phyloP scores from a whole-genome alignment of 2,329 filamentous ascomycete species.

The Aspergillus hiratsukae region DNA sequence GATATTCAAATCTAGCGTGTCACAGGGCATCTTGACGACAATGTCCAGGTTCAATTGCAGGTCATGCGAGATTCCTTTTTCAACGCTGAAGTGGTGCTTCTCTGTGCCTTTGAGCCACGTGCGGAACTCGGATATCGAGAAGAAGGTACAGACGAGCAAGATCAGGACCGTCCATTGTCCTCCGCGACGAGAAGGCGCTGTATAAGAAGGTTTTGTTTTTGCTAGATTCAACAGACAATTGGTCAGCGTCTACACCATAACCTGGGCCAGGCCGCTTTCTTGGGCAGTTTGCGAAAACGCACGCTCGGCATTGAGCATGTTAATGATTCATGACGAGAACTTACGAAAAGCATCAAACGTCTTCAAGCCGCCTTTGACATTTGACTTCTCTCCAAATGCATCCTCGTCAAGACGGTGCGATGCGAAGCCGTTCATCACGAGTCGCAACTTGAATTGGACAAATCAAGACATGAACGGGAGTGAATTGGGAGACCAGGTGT shows the following conservation, averaged over 20 bases:
- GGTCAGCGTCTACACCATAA: constrained; percentile 2
- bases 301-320: too few species aligned
- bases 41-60: constrained; percentile 95
- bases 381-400: constrained; percentile 68
- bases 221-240: constrained; percentile 49
- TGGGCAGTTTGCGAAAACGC: background rate
- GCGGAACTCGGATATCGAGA: constrained; percentile 71
- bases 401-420: constrained; percentile 70
- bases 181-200: constrained; percentile 75
- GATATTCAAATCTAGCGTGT: constrained; percentile 89
- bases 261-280: background rate
- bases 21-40: constrained; percentile 84
- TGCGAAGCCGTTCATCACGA: constrained; percentile 72
- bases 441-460: constrained; percentile 13
- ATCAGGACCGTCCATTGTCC: constrained; percentile 92
- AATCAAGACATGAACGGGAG: constrained; percentile 25
- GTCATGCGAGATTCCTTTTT: constrained; percentile 80
- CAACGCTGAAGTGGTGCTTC: constrained; percentile 85
- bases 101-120: constrained; percentile 84
- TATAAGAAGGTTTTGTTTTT: constrained; percentile 93
- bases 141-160: constrained; percentile 65
- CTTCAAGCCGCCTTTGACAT: constrained; percentile 55
- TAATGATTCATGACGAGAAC: constrained; percentile 30
- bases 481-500: constrained; percentile 2
- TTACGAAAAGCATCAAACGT: constrained; percentile 97